phyloP scores from a whole-genome alignment of 352 stramenopile genomes.

The Albugo candida region DNA sequence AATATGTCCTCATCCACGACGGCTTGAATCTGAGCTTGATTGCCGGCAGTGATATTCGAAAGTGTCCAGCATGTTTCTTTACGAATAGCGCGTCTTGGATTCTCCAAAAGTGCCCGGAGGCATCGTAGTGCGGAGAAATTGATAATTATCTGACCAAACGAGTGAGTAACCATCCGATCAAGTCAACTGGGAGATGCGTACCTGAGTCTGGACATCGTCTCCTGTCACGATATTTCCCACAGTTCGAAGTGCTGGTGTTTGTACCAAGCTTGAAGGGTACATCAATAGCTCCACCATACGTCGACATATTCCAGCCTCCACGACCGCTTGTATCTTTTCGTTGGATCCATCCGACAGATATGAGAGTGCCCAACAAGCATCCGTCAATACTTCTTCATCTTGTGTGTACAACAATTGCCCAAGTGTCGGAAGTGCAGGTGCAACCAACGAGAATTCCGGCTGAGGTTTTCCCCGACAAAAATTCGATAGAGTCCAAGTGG shows the following conservation, averaged over 20 bases:
- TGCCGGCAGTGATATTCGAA: slow-evolving; percentile 98
- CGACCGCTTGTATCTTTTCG: slow-evolving; percentile 98
- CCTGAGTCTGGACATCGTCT: slow-evolving; percentile 97
- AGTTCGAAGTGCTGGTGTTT: slow-evolving; percentile 65
- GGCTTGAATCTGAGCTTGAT: slow-evolving; percentile 96
- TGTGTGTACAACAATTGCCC: slow-evolving; percentile 93
- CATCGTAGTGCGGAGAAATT: slow-evolving; percentile 94
- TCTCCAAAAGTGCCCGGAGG: slow-evolving; percentile 87
- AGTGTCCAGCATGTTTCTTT: slow-evolving; percentile 99
- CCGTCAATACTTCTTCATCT: slow-evolving; percentile 97
- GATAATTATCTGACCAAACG: slow-evolving; percentile 75
- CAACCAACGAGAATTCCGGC: slow-evolving; percentile 66
- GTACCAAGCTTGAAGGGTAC: slow-evolving; percentile 60
- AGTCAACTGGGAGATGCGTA: not conserved
- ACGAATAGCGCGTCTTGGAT: slow-evolving; percentile 94
- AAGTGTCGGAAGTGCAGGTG: slow-evolving; percentile 87
- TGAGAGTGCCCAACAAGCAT: slow-evolving; percentile 97
- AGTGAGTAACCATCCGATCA: not conserved
- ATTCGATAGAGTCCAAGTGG: slow-evolving; percentile 98
- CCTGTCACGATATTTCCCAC: slow-evolving; percentile 99
- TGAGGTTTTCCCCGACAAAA: slow-evolving; percentile 88
- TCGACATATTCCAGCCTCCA: slow-evolving; percentile 91
- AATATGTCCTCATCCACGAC: slow-evolving; percentile 97
- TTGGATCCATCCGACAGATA: slow-evolving; percentile 98
- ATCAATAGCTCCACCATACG: slow-evolving; percentile 92